Base-by-base conservation (phyloP, 345 rosid genomes). In the Noccaea bulbosa region DNA sequence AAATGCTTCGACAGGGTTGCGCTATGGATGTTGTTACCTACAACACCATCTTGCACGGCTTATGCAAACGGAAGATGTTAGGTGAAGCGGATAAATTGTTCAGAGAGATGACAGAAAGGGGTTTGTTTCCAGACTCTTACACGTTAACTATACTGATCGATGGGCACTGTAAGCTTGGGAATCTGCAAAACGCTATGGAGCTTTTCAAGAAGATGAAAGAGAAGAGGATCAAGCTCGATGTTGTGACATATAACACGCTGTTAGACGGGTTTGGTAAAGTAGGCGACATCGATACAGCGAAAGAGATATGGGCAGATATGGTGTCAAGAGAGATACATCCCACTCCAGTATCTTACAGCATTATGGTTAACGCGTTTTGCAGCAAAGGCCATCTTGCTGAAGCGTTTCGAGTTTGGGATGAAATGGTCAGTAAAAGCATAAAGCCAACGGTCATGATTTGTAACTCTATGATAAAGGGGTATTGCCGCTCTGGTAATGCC, bases 161-260 rank as follows among this genome's bases (percentile, higher is more conserved):
- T 75, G 93, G 93, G 7, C 87, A 87, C 56, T 86, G 96, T 73
- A 90, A 83, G 95, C 83, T 81, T 32, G 89, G 93, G n/a, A 79
- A 90, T 76, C 81, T 87, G 82, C 60, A 68, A 12, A 82, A 75
- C 58, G 93, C 95, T 22, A 61, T 82, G 16, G 79, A 72, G 73
- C 71, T 85, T 34, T 90, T 85, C 34, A 71, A 77, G 44, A 77
- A 71, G 59, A 93, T 88, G 95, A 75, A 77, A 6, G 81, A 79
- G 61, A 79, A 81, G 78, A 84, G 80, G 71, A 83, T 90, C 53
- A 84, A 81, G 65, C 84, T 90, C 20, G 95, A 90, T 50, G 81
- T 82, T 56, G 96, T 90, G 79, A 84, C 96, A 0, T 92, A 79
- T 81, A 90, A 90, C 80, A 83, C 93, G 12, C 60, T 90, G 48